Evolutionary conservation across 495 filamentous ascomycete genomes (phyloP).

Genomic region (Neurospora sp.): DNA sequence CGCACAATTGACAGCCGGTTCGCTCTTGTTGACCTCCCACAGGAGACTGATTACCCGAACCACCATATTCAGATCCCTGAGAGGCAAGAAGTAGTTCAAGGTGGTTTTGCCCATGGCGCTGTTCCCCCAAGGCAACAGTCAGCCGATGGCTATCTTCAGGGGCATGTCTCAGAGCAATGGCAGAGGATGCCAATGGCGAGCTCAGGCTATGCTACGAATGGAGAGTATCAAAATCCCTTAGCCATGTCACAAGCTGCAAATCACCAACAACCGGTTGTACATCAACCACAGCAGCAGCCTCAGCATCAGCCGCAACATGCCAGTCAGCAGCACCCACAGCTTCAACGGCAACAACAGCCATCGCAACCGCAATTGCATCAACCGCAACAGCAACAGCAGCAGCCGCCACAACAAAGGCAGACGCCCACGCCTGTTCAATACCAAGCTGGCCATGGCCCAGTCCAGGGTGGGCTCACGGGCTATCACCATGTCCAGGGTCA

Average conservation of each 20-base stretch:
- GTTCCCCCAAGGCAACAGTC: background rate
- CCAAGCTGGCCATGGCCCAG: conserved; percentile 3
- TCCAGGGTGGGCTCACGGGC: background rate
- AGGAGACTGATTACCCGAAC: conserved; percentile 4
- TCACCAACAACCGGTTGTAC: conserved; percentile 4
- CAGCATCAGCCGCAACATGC: conserved; percentile 24
- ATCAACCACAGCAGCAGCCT: conserved; percentile 2
- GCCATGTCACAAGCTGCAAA: conserved; percentile 7
- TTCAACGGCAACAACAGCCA: conserved; percentile 10
- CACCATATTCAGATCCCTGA: conserved; percentile 9
- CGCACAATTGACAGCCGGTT: conserved; percentile 14
- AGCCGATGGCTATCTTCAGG: conserved; percentile 12
- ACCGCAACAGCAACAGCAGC: conserved; percentile 4
- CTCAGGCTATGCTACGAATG: conserved; percentile 7
- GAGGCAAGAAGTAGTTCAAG: conserved; percentile 8
- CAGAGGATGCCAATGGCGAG: conserved; percentile 4
- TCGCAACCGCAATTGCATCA: conserved; percentile 13
- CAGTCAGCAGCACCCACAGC: conserved; percentile 23
- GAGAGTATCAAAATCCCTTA: conserved; percentile 19
- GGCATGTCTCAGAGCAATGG: conserved; percentile 12
- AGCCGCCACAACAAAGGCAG: background rate
- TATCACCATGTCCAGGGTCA: conserved; percentile 12
- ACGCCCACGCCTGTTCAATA: conserved; percentile 5
- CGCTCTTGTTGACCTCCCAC: conserved; percentile 10
- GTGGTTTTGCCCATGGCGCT: conserved; percentile 7